Conservation (phyloP, 495 filamentous ascomycete species). For the Umbilicaria muhlenbergii region DNA sequence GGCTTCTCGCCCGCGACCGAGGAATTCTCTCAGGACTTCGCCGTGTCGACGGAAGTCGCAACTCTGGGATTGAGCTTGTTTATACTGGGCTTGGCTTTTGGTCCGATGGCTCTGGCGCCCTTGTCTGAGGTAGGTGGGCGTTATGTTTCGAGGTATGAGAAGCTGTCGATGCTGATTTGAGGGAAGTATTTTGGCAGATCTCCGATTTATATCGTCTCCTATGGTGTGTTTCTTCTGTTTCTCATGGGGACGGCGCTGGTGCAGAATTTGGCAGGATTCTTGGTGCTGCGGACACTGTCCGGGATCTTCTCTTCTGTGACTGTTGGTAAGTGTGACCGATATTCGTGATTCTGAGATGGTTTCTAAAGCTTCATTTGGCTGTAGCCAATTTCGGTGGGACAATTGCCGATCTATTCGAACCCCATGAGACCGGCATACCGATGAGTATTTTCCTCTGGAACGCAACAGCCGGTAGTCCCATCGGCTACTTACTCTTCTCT, state of each 20-base stretch:
- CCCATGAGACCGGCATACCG: slow-evolving; percentile 12
- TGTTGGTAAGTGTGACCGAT: slow-evolving; percentile 3
- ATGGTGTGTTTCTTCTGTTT: slow-evolving; percentile 15
- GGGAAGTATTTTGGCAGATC: slow-evolving; percentile 18
- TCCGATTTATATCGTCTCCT: slow-evolving; percentile 18
- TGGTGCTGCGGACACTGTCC: slow-evolving; percentile 13
- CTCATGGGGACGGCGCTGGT: slow-evolving; percentile 15
- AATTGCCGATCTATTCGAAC: slow-evolving; percentile 13
- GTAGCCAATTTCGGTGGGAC: slow-evolving; percentile 13
- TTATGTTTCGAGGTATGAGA: slow-evolving; percentile 14
- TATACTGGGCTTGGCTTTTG: slow-evolving; percentile 22
- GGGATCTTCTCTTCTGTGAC: slow-evolving; percentile 17
- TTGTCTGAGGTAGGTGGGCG: slow-evolving; percentile 18
- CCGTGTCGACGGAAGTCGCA: slow-evolving; percentile 25
- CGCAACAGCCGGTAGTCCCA: slow-evolving; percentile 25
- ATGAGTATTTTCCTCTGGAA: slow-evolving; percentile 22
- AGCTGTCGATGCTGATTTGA: slow-evolving; percentile 10
- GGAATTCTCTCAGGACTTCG: slow-evolving; percentile 24
- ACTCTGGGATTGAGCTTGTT: slow-evolving; percentile 29
- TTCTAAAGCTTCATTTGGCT: too few relatives aligned
- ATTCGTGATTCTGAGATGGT: too few relatives aligned
- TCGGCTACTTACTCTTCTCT: slow-evolving; percentile 27
- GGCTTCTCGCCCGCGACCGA: slow-evolving; percentile 25
- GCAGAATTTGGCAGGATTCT: slow-evolving; percentile 12
- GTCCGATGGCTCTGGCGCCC: slow-evolving; percentile 25